These are phyloP conservation scores for Artemisia tridentata DNA, from an alignment of 129 eudicot genomes.

Conservation along the genomic window DNA sequence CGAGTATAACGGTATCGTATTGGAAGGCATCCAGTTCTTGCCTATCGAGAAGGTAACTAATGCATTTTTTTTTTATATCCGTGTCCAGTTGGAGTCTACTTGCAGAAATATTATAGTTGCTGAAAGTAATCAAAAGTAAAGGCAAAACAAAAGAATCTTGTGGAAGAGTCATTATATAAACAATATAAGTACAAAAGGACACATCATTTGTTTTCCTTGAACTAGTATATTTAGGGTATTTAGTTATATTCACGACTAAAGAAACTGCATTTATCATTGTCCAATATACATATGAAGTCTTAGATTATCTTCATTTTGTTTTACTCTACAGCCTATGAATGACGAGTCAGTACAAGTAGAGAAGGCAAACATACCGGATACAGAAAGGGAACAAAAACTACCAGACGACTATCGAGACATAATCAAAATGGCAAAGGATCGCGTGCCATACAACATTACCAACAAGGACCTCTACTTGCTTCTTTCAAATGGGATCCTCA, in stretches of 20 bases:
- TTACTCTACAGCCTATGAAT: neutral
- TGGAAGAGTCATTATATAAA: too few species aligned
- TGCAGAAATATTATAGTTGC: too few species aligned
- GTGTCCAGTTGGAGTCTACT: too few species aligned
- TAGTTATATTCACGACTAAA: too few species aligned
- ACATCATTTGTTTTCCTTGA: too few species aligned
- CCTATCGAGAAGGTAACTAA: conserved; percentile 19
- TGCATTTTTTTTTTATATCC: neutral
- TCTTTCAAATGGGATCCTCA: conserved; percentile 26
- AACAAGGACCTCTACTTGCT: conserved; percentile 23
- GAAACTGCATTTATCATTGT: neutral
- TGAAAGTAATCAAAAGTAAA: too few species aligned
- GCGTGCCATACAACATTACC: conserved; percentile 7
- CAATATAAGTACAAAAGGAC: too few species aligned
- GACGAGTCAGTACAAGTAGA: neutral
- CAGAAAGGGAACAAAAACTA: conserved; percentile 12
- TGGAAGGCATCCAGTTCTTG: conserved; percentile 26
- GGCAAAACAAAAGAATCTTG: too few species aligned
- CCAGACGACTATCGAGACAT: conserved; percentile 16
- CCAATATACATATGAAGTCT: neutral
- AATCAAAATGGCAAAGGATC: conserved; percentile 21
- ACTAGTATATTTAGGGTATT: too few species aligned
- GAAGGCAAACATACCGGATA: neutral
- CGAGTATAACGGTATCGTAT: neutral
- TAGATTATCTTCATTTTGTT: neutral